Base-by-base conservation (phyloP, 805 yeast genomes). In the Priceomyces haplophilus region DNA sequence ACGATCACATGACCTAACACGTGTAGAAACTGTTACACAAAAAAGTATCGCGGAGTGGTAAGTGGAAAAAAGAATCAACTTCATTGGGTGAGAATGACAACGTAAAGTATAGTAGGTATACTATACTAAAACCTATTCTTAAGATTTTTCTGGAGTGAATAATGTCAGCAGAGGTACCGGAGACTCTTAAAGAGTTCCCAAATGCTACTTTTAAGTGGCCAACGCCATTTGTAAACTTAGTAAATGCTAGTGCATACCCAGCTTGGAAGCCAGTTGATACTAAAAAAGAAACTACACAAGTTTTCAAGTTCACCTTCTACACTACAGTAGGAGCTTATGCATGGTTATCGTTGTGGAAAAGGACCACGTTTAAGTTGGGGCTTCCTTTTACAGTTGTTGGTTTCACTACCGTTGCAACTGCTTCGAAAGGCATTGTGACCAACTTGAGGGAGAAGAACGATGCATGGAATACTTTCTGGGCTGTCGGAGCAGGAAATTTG, bases 401-500 rank as follows among this genome's bases (percentile, higher is more conserved):
- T 1, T 65, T 75, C 45, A 75, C 80, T 35, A 69, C 80, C 10
- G 72, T 72, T 17, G 80, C 81, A 35, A 71, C 78, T 21, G 74
- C 78, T 49, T 60, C 76, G 34, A 66, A 61, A 53, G 72, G 73
- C 21, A 68, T 77, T 18, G 48, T 77, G 25, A 71, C 84, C 48
- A 83, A 83, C 60, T 61, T 83, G 52, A 72, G 86, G 55, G 80
- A 79, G 59, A 73, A 70, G 56, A 79, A 78, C 53, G 85, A 82
- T 54, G 81, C 80, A 12, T 65, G 78, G 67, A 83, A 82, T 60
- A 74, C 78, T 15, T 74, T 79, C 54, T 80, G 86, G 85, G 78
- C 79, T 15, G 85, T 80, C 45, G 75, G 76, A 34, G 58, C 75
- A 33, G 74, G 71, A 45, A 78, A 75, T 55, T 59, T 74, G 52